phyloP scores from a whole-genome alignment of 768 basidiomycete genomes.

The Heimioporus sp. region DNA sequence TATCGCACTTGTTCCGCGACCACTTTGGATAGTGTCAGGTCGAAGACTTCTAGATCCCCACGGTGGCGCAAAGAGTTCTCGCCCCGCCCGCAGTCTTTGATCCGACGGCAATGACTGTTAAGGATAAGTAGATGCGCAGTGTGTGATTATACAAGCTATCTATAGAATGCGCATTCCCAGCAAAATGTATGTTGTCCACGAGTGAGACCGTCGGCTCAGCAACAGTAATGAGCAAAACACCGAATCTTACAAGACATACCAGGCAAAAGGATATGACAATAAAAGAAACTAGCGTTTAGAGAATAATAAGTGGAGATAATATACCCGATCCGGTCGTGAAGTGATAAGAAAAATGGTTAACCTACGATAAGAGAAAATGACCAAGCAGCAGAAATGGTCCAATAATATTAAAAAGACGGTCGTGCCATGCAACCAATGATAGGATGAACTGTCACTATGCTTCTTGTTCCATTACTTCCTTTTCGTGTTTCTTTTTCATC shows the following conservation, averaged over 20 bases:
- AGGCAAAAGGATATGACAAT: not conserved
- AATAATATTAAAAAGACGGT: slow-evolving; percentile 20
- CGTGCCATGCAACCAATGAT: not conserved
- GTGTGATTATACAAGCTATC: too few species aligned
- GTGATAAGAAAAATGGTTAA: not conserved
- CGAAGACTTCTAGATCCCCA: too few species aligned
- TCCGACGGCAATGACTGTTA: too few species aligned
- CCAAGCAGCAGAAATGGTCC: slow-evolving; percentile 1
- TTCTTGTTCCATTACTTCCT: slow-evolving; percentile 66
- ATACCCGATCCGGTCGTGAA: slow-evolving; percentile 3
- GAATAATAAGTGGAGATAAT: slow-evolving; percentile 15
- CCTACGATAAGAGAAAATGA: not conserved
- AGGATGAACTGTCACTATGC: slow-evolving; percentile 8
- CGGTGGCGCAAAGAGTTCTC: too few species aligned
- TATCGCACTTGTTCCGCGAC: too few species aligned
- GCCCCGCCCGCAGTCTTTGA: too few species aligned
- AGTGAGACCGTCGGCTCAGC: too few species aligned
- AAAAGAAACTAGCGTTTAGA: slow-evolving; percentile 13
- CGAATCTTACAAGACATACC: not conserved
- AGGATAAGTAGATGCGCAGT: too few species aligned
- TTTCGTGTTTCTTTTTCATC: slow-evolving; percentile 81
- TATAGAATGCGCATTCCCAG: too few species aligned
- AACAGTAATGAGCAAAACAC: not conserved
- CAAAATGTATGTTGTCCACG: too few species aligned
- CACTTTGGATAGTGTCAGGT: too few species aligned